Evolutionary conservation across 106 monocot genomes (phyloP).

Genomic region (Dendrobium huoshanense): DNA sequence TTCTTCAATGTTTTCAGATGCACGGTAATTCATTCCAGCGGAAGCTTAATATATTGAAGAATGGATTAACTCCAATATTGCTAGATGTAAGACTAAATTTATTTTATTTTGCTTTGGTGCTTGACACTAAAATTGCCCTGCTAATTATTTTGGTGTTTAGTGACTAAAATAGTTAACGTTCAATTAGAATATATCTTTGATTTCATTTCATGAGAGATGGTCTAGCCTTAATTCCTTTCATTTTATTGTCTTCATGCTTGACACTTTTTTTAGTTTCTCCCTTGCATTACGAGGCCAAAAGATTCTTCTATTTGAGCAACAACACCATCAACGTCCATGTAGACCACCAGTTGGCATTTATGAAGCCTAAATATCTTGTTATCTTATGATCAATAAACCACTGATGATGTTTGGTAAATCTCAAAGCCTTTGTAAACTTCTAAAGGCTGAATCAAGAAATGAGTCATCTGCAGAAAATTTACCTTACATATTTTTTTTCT

Average conservation of each 20-base stretch:
- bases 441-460: neutral
- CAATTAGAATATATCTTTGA: neutral
- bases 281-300: neutral
- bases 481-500: too few species aligned
- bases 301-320: neutral
- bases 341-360: neutral
- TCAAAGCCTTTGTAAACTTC: neutral
- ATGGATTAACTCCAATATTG: constrained; percentile 48
- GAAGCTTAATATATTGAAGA: constrained; percentile 80
- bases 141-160: neutral
- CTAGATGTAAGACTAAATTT: constrained; percentile 53
- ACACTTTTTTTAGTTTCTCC: neutral
- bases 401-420: neutral
- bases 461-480: neutral
- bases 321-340: neutral
- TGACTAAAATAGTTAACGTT: neutral
- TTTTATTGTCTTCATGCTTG: neutral
- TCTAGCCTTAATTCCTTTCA: neutral
- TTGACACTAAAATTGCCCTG: neutral
- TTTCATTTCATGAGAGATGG: neutral
- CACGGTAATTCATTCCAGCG: constrained; percentile 95
- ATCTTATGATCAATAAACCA: neutral
- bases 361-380: neutral
- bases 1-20: constrained; percentile 56
- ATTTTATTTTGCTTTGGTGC: neutral